Evolutionary conservation across 1,284 basidiomycete genomes (phyloP).

Genomic region (Mycosarcoma maydis): DNA sequence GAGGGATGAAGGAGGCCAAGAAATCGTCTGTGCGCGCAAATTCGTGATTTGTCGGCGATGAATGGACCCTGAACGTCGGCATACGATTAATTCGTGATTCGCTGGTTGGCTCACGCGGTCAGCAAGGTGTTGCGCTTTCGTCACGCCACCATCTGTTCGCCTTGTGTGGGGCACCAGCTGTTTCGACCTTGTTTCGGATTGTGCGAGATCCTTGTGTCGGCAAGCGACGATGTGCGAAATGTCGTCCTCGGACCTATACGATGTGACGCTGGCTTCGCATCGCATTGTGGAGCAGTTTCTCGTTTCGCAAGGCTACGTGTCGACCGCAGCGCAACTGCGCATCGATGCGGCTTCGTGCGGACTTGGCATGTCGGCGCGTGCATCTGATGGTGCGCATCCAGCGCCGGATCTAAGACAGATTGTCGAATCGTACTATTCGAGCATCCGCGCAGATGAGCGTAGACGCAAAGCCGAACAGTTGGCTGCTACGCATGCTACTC

Average conservation of each 20-base stretch:
- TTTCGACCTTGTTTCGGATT: no score
- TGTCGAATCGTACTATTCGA: constrained; percentile 43
- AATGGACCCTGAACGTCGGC: constrained; percentile 29
- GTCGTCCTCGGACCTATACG: constrained; percentile 26
- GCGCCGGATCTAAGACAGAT: constrained; percentile 37
- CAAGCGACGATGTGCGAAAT: no score
- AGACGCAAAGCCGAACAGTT: constrained; percentile 9
- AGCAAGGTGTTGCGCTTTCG: no score
- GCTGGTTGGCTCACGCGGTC: neutral
- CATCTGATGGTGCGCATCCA: neutral
- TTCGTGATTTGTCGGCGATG: neutral
- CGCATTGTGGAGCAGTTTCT: constrained; percentile 48
- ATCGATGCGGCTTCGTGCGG: constrained; percentile 22
- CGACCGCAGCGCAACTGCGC: constrained; percentile 30
- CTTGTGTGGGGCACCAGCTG: no score
- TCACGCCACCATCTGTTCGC: no score
- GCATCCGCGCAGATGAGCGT: constrained; percentile 21
- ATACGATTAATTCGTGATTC: neutral
- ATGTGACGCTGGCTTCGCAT: constrained; percentile 32
- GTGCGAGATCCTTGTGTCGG: no score
- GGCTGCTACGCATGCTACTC: constrained; percentile 17
- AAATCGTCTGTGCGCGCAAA: constrained; percentile 3
- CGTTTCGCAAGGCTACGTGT: constrained; percentile 30
- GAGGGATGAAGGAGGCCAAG: neutral
- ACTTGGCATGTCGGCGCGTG: constrained; percentile 4